These are phyloP conservation scores for Solanum virginianum DNA, from an alignment of 257 asterid genomes.

Conservation along the genomic window DNA sequence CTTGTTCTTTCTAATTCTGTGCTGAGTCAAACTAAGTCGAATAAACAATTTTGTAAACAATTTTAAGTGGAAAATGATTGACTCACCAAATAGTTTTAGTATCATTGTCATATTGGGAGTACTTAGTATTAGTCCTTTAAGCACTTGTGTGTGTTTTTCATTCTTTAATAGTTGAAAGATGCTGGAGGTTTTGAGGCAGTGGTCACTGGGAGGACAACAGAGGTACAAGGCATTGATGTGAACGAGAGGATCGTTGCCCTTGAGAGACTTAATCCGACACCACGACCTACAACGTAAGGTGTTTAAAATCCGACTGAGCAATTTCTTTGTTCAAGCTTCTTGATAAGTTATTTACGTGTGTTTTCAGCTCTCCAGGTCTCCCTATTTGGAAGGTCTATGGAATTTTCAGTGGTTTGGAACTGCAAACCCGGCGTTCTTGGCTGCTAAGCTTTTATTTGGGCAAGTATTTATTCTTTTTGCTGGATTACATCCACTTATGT, in stretches of 20 bases:
- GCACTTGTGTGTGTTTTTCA: background rate
- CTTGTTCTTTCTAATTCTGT: background rate
- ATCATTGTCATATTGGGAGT: background rate
- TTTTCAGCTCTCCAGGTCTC: constrained; percentile 56
- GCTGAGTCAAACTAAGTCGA: background rate
- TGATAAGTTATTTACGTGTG: background rate
- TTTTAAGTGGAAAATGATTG: background rate
- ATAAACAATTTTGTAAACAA: background rate
- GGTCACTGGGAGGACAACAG: constrained; percentile 51
- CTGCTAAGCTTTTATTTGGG: constrained; percentile 59
- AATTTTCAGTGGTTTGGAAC: constrained; percentile 65
- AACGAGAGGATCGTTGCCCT: constrained; percentile 64
- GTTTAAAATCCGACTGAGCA: constrained; percentile 6
- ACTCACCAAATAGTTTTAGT: background rate
- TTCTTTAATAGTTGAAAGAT: constrained; percentile 43
- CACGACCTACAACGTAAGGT: constrained; percentile 89
- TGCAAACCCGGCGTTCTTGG: constrained; percentile 53
- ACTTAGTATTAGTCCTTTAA: background rate
- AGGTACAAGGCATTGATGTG: constrained; percentile 49
- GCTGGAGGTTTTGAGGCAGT: constrained; percentile 77
- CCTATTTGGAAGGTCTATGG: constrained; percentile 66
- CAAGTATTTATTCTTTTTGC: constrained; percentile 9
- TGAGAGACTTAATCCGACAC: constrained; percentile 78
- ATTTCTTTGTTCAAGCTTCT: background rate
- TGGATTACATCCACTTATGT: background rate